These are phyloP conservation scores for Termitomyces sp. DNA, from an alignment of 768 basidiomycete genomes.

Conservation along the genomic window DNA sequence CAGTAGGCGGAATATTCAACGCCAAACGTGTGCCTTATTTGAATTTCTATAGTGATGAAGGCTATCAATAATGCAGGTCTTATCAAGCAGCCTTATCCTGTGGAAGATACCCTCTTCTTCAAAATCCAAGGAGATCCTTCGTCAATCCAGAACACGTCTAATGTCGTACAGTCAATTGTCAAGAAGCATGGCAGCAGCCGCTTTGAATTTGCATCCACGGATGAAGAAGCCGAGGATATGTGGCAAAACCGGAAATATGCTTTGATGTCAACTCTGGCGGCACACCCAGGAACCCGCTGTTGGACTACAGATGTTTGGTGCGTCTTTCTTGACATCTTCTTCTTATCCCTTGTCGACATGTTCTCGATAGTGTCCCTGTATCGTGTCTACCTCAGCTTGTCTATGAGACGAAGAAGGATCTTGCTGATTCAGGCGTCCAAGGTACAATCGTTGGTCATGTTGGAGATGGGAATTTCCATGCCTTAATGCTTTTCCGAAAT, in stretches of 20 bases:
- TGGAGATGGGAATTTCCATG: conserved; percentile 63
- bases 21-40: neutral
- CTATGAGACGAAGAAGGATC: conserved; percentile 74
- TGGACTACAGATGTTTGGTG: conserved; percentile 94
- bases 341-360: neutral
- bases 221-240: conserved; percentile 68
- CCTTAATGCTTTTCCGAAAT: conserved; percentile 50
- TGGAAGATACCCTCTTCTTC: conserved; percentile 81
- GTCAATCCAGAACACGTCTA: conserved; percentile 52
- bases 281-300: conserved; percentile 55
- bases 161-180: conserved; percentile 53
- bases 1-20: conserved; percentile 31
- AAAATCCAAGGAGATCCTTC: conserved; percentile 78
- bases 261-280: conserved; percentile 61
- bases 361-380: conserved; percentile 51
- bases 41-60: conserved; percentile 55
- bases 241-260: conserved; percentile 89
- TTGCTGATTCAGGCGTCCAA: conserved; percentile 45
- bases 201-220: conserved; percentile 69
- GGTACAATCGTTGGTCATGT: conserved; percentile 82
- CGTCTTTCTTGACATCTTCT: conserved; percentile 9
- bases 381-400: conserved; percentile 65
- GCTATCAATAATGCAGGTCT: conserved; percentile 69
- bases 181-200: conserved; percentile 59
- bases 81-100: conserved; percentile 55